Base-by-base conservation (phyloP, 2,329 filamentous ascomycete species). In the Atkinsonella texensis region DNA sequence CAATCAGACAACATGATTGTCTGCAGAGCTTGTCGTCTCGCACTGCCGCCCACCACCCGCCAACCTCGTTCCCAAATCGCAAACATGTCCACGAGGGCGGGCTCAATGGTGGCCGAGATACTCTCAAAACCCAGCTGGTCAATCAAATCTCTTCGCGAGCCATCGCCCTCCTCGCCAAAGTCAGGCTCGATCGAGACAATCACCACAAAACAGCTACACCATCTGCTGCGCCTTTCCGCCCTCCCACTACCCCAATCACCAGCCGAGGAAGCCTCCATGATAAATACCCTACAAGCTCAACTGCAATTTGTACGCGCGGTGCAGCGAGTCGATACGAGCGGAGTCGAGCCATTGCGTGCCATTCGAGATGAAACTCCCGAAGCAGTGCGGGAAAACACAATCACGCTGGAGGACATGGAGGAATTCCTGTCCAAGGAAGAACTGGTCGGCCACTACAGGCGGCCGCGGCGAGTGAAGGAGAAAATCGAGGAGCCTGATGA, bases 301-400 rank as follows among this genome's bases (percentile, higher is more conserved):
- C 78, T 98, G 0, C 84, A 86, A 61, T 98, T 98, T 63, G 89
- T 97, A n/a, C 83, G 80, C 55, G 81, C 89, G 55, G 83, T 97
- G 18, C 90, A 95, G 62, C 72, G 76, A 44, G 84, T 95, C 47
- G 79, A 95, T 65, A 90, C 88, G 0, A 69, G 74, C 0, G 81
- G 77, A 3, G 74, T 96, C 0, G 75, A 81, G 52, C 90, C 93
- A 0, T 69, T 98, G 43, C 76, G 80, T 48, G 84, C 84, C 44
- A 84, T 97, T 52, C 81, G 88, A 50, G 91, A 97, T 64, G 90
- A 93, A 70, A 87, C 86, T 1, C 63, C 69, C 39, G 80, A 81
- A 55, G 75, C 75, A 45, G 81, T 81, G 7, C 64, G 68, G 46
- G 81, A 83, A 57, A 71, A 74, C 50, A 79, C 79, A 4, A 73